Conservation (phyloP, 805 yeast species). For the Metschnikowia similis region DNA sequence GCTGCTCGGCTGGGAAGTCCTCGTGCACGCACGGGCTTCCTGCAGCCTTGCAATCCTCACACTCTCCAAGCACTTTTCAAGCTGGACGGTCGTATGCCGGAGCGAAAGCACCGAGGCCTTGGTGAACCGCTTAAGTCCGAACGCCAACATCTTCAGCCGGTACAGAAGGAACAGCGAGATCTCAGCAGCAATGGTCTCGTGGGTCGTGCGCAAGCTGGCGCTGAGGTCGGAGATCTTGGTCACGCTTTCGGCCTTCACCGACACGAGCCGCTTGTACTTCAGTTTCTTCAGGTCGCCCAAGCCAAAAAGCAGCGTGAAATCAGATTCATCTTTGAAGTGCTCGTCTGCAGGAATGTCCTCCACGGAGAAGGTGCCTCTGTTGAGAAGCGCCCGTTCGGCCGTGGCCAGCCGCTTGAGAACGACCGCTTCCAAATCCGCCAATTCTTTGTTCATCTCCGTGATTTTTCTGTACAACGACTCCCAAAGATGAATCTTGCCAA, state of each 20-base stretch:
- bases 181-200: constrained; percentile 62
- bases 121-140: constrained; percentile 32
- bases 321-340: constrained; percentile 9
- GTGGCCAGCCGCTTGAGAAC: not conserved
- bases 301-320: constrained; percentile 29
- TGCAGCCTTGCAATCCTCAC: not conserved
- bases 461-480: constrained; percentile 25
- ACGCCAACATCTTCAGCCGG: constrained; percentile 38
- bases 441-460: constrained; percentile 24
- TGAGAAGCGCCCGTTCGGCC: not conserved
- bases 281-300: constrained; percentile 52
- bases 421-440: constrained; percentile 8
- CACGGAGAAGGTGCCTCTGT: constrained; percentile 5
- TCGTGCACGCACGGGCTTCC: not conserved
- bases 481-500: constrained; percentile 29
- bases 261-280: constrained; percentile 42
- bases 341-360: constrained; percentile 7
- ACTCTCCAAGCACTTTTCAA: not conserved
- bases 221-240: constrained; percentile 41
- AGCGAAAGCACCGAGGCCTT: constrained; percentile 6
- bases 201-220: constrained; percentile 45
- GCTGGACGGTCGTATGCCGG: constrained; percentile 1
- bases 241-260: constrained; percentile 38
- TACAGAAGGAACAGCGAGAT: constrained; percentile 54
- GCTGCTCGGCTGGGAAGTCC: too few species aligned